Base-by-base conservation (phyloP, 257 asterid genomes). In the Fraxinus cuspidata region DNA sequence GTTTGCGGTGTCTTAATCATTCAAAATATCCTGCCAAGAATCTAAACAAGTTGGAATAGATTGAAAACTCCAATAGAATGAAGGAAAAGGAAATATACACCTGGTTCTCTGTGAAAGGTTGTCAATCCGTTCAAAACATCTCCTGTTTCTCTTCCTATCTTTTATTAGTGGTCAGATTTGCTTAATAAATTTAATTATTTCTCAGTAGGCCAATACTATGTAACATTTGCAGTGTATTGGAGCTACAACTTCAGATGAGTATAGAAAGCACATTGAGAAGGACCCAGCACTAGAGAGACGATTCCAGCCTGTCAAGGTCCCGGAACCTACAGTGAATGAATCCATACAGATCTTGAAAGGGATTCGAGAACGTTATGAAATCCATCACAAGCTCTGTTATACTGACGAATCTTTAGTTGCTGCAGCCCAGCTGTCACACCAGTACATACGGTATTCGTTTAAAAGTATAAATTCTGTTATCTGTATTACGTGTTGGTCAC, bases 231-330 rank as follows among this genome's bases (percentile, higher is more conserved):
- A 94, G 98, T 94, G 98, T 83, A 91, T 94, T 73, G 98, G 98
- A 25, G 98, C 98, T 72, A 94, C 98, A 29, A 94, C 97, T 65
- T 89, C 92, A 1, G 97, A 92, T 82, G 97, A 91, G 83, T 92
- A 92, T 88, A 80, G 97, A 69, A 90, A 92, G 83, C 97, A 91
- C 83, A 91, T 94, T 12, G 99, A 95, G 82, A 95, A 95, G 86
- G 99, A 95, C 85, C 97, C 99, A 13, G 98, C 98, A 53, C 65
- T 92, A 32, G 97, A 95, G 81, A 87, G 99, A 78, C 86, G 99
- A 82, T 95, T 95, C 83, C 99, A 95, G 80, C 99, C 99, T 9
- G 97, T 95, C 34, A 92, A 83, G 89, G 97, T 95, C 60, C 99
- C 99, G 8, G 99, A 95, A 75, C 99, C 99, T 64, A 81, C 97